Conservation (phyloP, 2,329 filamentous ascomycete species). For the Penicillium sp. region DNA sequence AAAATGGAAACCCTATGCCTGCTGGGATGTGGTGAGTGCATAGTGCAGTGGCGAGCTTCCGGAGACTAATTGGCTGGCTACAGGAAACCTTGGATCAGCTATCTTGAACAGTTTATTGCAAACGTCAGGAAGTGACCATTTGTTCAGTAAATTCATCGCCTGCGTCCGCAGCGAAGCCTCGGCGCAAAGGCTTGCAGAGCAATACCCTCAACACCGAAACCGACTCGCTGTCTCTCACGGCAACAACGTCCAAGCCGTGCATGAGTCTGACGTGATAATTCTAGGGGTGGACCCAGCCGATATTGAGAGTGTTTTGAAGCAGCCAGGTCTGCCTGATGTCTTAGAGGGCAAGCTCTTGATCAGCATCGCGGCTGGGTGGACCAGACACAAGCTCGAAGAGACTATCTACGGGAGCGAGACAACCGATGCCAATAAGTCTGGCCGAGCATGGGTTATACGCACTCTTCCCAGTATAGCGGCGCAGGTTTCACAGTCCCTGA, state of each 20-base stretch:
- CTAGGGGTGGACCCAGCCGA: constrained; percentile 54
- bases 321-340: constrained; percentile 45
- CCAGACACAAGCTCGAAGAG: constrained; percentile 44
- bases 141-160: constrained; percentile 44
- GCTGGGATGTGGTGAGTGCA: constrained; percentile 26
- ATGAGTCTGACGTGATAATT: constrained; percentile 48
- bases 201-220: constrained; percentile 37
- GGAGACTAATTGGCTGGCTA: background rate
- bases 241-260: constrained; percentile 42
- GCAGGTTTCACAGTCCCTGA: constrained; percentile 49
- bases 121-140: constrained; percentile 17
- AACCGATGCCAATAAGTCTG: constrained; percentile 15
- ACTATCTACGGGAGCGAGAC: constrained; percentile 38
- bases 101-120: constrained; percentile 43
- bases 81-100: constrained; percentile 46
- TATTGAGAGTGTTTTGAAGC: constrained; percentile 44
- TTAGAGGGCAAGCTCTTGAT: constrained; percentile 54
- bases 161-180: constrained; percentile 49
- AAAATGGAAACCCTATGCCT: constrained; percentile 24
- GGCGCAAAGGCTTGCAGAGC: constrained; percentile 36
- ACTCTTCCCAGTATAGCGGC: constrained; percentile 53
- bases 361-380: constrained; percentile 58
- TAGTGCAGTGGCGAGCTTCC: background rate
- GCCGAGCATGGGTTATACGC: constrained; percentile 42
- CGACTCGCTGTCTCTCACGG: constrained; percentile 41